Evolutionary conservation across 331 rosid species (phyloP).

Genomic region (Spiraea crenata): DNA sequence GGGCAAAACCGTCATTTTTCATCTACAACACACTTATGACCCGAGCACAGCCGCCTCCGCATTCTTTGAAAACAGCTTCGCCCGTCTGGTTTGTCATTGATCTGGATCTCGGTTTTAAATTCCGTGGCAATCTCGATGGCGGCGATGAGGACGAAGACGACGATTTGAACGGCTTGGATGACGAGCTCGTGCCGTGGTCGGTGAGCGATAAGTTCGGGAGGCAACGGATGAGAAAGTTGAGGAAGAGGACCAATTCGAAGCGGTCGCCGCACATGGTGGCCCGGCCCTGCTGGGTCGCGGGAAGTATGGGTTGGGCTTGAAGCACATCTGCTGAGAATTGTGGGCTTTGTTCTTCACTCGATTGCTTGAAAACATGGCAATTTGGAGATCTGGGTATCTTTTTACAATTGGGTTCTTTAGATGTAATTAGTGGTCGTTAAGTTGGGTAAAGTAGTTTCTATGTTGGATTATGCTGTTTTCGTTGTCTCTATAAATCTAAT

Average conservation of each 20-base stretch:
- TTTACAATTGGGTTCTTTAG: too few species aligned
- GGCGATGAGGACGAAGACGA: neutral
- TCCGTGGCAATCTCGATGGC: neutral
- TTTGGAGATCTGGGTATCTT: too few species aligned
- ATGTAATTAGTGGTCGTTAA: too few species aligned
- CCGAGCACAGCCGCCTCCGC: too few species aligned
- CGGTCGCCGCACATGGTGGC: slow-evolving; percentile 46
- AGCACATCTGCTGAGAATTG: slow-evolving; percentile 45
- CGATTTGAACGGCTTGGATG: slow-evolving; percentile 50
- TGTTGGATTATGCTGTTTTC: too few species aligned
- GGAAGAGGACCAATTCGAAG: slow-evolving; percentile 70
- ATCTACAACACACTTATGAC: too few species aligned
- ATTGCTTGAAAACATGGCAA: too few species aligned
- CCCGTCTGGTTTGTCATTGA: slow-evolving; percentile 13
- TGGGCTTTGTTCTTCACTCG: too few species aligned
- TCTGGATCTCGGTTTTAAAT: neutral
- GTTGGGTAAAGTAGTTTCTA: too few species aligned
- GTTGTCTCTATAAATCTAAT: too few species aligned
- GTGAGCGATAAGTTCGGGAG: slow-evolving; percentile 57
- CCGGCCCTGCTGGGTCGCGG: slow-evolving; percentile 85
- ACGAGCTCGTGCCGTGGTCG: slow-evolving; percentile 84
- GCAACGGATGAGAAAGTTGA: slow-evolving; percentile 83
- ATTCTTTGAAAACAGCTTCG: too few species aligned
- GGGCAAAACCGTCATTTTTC: too few species aligned
- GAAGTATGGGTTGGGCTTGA: slow-evolving; percentile 79